Percentiles rank a stretch among this genome's conserved stretches.
Evolutionary conservation across 108 stramenopile species (phyloP).

Genomic region (Mediolabrus comicus): DNA sequence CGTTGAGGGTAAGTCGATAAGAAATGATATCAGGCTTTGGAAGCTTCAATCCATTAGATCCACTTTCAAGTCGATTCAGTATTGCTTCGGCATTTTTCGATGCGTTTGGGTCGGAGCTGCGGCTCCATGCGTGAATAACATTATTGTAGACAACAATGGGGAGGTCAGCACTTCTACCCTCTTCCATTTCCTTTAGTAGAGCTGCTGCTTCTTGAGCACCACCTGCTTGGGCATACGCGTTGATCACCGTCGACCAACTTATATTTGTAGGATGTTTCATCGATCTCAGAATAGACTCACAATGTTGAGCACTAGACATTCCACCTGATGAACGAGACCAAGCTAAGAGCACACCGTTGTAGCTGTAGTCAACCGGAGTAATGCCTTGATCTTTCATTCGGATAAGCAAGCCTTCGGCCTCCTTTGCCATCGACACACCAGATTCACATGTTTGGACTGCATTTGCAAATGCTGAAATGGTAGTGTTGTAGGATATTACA

Average conservation of each 20-base stretch:
- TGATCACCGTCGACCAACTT: slow-evolving; percentile 52
- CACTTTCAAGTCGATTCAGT: slow-evolving; percentile 24
- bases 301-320: slow-evolving; percentile 18
- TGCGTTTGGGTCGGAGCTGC: slow-evolving; percentile 22
- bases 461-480: slow-evolving; percentile 41
- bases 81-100: slow-evolving; percentile 28
- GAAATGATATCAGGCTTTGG: slow-evolving; percentile 27
- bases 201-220: slow-evolving; percentile 32
- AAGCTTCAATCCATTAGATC: neutral
- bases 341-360: slow-evolving; percentile 37
- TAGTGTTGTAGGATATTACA: slow-evolving; percentile 34
- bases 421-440: slow-evolving; percentile 7
- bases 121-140: slow-evolving; percentile 35
- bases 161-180: neutral
- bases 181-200: slow-evolving; percentile 33
- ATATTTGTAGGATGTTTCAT: slow-evolving; percentile 29
- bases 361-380: slow-evolving; percentile 29
- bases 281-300: slow-evolving; percentile 29
- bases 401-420: slow-evolving; percentile 17
- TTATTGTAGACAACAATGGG: slow-evolving; percentile 39
- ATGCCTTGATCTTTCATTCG: slow-evolving; percentile 20
- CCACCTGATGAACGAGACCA: slow-evolving; percentile 38
- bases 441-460: slow-evolving; percentile 21
- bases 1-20: slow-evolving; percentile 30
- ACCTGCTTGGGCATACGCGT: slow-evolving; percentile 49